phyloP scores from a whole-genome alignment of 768 basidiomycete genomes.

The Mycena rosella region DNA sequence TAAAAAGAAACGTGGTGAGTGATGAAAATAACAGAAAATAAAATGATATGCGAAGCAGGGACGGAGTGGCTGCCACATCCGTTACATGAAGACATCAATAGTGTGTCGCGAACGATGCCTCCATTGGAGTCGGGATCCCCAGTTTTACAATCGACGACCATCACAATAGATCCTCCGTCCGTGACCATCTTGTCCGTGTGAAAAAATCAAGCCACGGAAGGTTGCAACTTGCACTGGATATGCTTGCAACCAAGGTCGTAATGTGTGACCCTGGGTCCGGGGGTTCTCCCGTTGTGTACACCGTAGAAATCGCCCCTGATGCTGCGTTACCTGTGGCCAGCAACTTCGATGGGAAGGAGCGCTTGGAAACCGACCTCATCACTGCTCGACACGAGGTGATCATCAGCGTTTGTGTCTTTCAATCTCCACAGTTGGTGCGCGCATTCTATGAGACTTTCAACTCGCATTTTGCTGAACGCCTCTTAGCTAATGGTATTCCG shows the following conservation, averaged over 20 bases:
- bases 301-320: slow-evolving; percentile 41
- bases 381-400: slow-evolving; percentile 46
- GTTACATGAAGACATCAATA: no score
- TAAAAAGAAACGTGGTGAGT: no score
- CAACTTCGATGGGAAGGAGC: slow-evolving; percentile 42
- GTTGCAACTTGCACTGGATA: slow-evolving; percentile 41
- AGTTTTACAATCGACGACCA: slow-evolving; percentile 43
- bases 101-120: no score
- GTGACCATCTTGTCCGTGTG: slow-evolving; percentile 40
- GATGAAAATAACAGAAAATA: no score
- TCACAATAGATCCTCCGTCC: slow-evolving; percentile 45
- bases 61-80: no score
- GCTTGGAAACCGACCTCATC: slow-evolving; percentile 32
- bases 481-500: slow-evolving; percentile 44
- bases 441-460: background rate
- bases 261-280: slow-evolving; percentile 34
- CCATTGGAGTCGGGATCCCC: slow-evolving; percentile 38
- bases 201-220: slow-evolving; percentile 24
- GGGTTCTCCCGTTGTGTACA: slow-evolving; percentile 38
- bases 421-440: slow-evolving; percentile 46
- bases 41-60: no score
- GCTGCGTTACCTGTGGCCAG: slow-evolving; percentile 44
- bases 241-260: slow-evolving; percentile 43
- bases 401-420: slow-evolving; percentile 45
- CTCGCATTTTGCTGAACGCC: background rate